Evolutionary conservation across 352 stramenopile species (phyloP).

Genomic region (Pythium monospermum): DNA sequence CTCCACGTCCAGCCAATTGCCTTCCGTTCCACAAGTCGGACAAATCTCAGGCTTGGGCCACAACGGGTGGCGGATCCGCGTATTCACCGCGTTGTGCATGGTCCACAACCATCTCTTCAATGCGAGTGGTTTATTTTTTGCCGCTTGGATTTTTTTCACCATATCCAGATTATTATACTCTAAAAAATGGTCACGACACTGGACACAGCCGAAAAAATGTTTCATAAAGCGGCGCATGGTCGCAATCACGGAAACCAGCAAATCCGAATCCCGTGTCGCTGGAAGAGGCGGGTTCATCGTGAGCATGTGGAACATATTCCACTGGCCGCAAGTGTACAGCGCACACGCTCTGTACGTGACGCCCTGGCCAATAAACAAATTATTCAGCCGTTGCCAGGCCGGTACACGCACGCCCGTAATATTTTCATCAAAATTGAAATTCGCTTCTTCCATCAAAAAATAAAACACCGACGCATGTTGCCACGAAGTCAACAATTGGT

Average conservation of each 20-base stretch:
- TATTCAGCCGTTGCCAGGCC: slow-evolving; percentile 60
- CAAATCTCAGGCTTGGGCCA: slow-evolving; percentile 75
- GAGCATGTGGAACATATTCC: slow-evolving; percentile 87
- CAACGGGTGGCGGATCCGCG: slow-evolving; percentile 60
- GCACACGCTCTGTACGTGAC: slow-evolving; percentile 64
- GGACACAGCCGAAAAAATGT: slow-evolving; percentile 79
- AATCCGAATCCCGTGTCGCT: slow-evolving; percentile 31
- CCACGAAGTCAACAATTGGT: slow-evolving; percentile 56
- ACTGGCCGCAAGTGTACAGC: slow-evolving; percentile 80
- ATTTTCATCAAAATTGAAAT: slow-evolving; percentile 49
- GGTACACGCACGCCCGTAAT: slow-evolving; percentile 34
- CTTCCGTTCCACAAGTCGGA: slow-evolving; percentile 58
- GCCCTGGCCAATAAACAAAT: slow-evolving; percentile 63
- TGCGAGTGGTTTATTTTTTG: slow-evolving; percentile 58
- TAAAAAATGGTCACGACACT: slow-evolving; percentile 78
- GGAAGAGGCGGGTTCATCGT: slow-evolving; percentile 60
- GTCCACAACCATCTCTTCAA: slow-evolving; percentile 80
- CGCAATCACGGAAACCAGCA: slow-evolving; percentile 63
- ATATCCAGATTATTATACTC: slow-evolving; percentile 64
- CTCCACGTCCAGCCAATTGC: slow-evolving; percentile 55
- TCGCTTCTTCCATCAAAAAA: slow-evolving; percentile 54
- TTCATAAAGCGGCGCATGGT: slow-evolving; percentile 81
- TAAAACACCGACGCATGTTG: slow-evolving; percentile 39
- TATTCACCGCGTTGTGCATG: slow-evolving; percentile 84
- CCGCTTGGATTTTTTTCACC: slow-evolving; percentile 57